Base-by-base conservation (phyloP, 2,329 filamentous ascomycete species). In the Bretziella fagacearum region DNA sequence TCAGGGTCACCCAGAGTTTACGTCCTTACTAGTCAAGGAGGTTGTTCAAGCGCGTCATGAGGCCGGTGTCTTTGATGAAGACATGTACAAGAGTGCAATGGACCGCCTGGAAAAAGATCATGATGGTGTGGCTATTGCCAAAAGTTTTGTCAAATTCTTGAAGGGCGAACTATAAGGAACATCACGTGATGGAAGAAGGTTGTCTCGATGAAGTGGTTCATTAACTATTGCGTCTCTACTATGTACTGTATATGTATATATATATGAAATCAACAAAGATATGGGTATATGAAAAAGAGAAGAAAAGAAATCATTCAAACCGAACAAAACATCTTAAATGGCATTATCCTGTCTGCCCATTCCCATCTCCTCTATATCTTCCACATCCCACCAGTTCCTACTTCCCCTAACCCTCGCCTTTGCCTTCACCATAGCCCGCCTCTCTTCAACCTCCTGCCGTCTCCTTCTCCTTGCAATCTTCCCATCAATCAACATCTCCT, bases 1-100 rank as follows among this genome's bases (percentile, higher is more conserved):
- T 1, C 85, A 94, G 64, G 85, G 84, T 4, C 85, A 93, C 60
- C 86, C 85, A 1, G 86, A 94, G 60, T 91, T 89, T 59, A 81
- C 70, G 3, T 68, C 70, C 50, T 70, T 76, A 13, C 86, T 93
- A 53, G 73, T 86, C 55, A 66, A 64, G 15, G 79, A 84, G 59
- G 62, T 93, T 30, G 62, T 89, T 47, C 67, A 71, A 51, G 63
- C 70, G 51, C 70, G 86, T 48, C 74, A 81, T 56, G 65, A 68
- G 23, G 65, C 65, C 41, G 84, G 83, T 1, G 67, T 91, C 18
- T 81, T 94, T 53, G 76, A 87, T 48, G 74, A 74, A 15, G 23
- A 18, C 32, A 62, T 80, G 51, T 89, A 74, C 54, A 62, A 74
- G 48, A 80, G 84, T 54, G 83, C 74, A 22, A 72, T 87, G 58